These are phyloP conservation scores for Sergeia podlipaevii DNA, from an alignment of 208 protist species.

Conservation along the genomic window DNA sequence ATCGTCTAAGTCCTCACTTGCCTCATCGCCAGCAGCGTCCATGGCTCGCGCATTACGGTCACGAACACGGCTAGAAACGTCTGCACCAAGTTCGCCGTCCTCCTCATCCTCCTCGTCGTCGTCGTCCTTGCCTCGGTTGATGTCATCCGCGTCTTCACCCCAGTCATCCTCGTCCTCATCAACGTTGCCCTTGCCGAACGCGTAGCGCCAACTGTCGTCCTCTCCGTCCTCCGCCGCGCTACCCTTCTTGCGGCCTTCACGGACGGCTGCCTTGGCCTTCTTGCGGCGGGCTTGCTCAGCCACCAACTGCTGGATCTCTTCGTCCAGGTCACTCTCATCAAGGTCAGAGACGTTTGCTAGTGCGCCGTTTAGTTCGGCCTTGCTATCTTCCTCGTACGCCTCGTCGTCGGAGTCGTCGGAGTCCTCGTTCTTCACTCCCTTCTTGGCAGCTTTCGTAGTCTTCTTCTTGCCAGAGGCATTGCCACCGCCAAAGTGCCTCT, in stretches of 20 bases:
- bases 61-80: slow-evolving; percentile 9
- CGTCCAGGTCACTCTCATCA: slow-evolving; percentile 78
- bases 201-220: slow-evolving; percentile 74
- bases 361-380: slow-evolving; percentile 3
- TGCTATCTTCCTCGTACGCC: slow-evolving; percentile 2
- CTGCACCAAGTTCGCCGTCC: slow-evolving; percentile 6
- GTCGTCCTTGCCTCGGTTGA: slow-evolving; percentile 30
- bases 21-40: slow-evolving; percentile 32
- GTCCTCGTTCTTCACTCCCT: background rate
- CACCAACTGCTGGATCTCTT: slow-evolving; percentile 69
- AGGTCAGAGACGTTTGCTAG: slow-evolving; percentile 25
- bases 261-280: slow-evolving; percentile 16
- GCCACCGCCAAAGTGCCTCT: slow-evolving; percentile 30
- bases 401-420: background rate
- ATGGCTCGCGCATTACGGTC: slow-evolving; percentile 33
- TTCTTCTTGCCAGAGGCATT: background rate
- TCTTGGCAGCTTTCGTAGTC: background rate
- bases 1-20: slow-evolving; percentile 37
- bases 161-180: slow-evolving; percentile 31
- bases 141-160: slow-evolving; percentile 37
- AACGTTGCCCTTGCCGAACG: slow-evolving; percentile 63
- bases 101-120: slow-evolving; percentile 32
- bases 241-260: slow-evolving; percentile 1
- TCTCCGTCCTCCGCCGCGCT: slow-evolving; percentile 4
- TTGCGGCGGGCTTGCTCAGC: slow-evolving; percentile 23